phyloP scores from a whole-genome alignment of 164 flowering plant genomes.

The Tetrastigma voinierianum region DNA sequence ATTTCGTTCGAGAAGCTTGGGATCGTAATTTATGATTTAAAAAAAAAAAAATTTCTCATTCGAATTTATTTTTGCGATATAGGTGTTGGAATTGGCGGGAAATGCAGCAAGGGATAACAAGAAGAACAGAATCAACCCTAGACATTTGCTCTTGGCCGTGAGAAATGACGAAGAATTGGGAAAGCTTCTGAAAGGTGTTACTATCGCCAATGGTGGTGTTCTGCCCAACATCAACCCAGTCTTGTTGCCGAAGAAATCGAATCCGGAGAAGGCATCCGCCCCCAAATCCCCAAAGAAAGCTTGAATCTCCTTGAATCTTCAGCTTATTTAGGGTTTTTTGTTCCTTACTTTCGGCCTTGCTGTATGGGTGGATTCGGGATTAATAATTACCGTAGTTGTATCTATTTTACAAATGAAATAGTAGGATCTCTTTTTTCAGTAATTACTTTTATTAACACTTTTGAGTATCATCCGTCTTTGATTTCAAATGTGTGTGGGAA shows the following conservation, averaged over 20 bases:
- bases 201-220: conserved; percentile 40
- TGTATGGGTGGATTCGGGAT: too few species aligned
- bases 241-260: conserved; percentile 29
- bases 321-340: not conserved
- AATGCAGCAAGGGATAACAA: conserved; percentile 45
- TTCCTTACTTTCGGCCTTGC: not conserved
- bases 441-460: too few species aligned
- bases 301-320: not conserved
- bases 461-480: too few species aligned
- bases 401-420: too few species aligned
- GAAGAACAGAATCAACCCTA: conserved; percentile 35
- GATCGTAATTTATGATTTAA: too few species aligned
- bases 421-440: too few species aligned
- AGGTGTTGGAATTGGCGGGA: conserved; percentile 42
- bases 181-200: conserved; percentile 32
- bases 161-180: conserved; percentile 39
- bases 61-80: too few species aligned
- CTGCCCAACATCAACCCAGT: conserved; percentile 39
- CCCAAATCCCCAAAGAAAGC: conserved; percentile 24
- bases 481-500: too few species aligned
- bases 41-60: too few species aligned
- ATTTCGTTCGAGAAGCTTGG: too few species aligned
- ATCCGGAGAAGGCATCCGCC: conserved; percentile 4
- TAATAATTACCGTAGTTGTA: too few species aligned
- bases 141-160: conserved; percentile 30